Conservation (phyloP, 176 grass and related monocot species). For the Avena sativa region DNA sequence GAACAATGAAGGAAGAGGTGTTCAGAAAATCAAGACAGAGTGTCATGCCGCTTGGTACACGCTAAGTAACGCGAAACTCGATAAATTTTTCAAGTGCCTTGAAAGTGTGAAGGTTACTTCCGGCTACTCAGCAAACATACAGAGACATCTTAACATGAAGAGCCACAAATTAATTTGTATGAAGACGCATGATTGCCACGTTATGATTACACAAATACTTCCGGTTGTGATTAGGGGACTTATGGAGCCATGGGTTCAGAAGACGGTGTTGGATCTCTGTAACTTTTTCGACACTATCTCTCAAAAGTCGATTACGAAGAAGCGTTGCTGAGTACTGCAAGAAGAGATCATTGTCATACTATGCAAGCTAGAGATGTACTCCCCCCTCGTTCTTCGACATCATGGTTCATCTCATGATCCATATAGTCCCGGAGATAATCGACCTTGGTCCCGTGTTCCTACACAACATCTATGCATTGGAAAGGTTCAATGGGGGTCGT, state of each 20-base stretch:
- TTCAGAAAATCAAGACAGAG: neutral
- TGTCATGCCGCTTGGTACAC: neutral
- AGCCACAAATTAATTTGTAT: neutral
- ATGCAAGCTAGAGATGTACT: neutral
- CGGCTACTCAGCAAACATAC: neutral
- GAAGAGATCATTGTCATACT: neutral
- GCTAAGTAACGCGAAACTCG: neutral
- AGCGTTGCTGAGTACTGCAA: neutral
- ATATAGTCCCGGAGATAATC: neutral
- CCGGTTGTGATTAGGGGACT: neutral
- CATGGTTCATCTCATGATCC: constrained; percentile 7
- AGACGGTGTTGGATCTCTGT: constrained; percentile 5
- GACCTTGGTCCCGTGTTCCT: neutral
- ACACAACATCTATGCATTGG: neutral
- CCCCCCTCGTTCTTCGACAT: neutral
- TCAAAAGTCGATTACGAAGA: constrained; percentile 3
- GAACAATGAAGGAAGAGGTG: neutral
- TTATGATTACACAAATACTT: constrained; percentile 11
- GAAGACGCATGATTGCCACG: neutral
- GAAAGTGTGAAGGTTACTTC: neutral
- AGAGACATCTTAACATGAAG: constrained; percentile 11
- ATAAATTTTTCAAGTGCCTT: neutral
- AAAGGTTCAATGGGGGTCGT: neutral
- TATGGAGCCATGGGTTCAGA: neutral
- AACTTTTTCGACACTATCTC: constrained; percentile 7